Base-by-base conservation (phyloP, 495 filamentous ascomycete species). In the Hyaloscypha variabilis region DNA sequence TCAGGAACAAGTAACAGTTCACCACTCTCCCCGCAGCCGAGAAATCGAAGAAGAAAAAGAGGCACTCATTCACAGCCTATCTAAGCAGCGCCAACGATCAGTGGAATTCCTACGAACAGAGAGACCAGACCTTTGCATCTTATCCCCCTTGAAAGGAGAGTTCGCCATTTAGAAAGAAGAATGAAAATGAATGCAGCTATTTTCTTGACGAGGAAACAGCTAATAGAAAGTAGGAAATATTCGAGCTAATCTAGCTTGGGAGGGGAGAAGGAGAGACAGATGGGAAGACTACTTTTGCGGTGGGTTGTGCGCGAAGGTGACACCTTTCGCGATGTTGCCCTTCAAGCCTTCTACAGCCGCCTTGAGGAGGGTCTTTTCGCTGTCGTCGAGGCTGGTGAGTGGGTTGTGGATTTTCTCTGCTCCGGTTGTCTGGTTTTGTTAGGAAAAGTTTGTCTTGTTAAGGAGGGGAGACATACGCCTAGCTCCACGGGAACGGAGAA, bases 401-500 rank as follows among this genome's bases (percentile, higher is more conserved):
- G 91, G 83, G 82, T 98, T 92, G 72, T 81, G 82, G 71, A 86
- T 91, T 78, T 91, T 95, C 79, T 92, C 88, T 34, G 82, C 92
- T 75, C 95, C 95, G 70, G 85, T 87, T 69, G 87, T 82, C 93
- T 97, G 69, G 24, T 26, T 21, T 28, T 54, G 59, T 66, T 68
- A 68, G 63, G 36, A 63, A 58, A 67, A 28, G n/a, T n/a, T n/a
- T 39, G 56, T 67, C 34, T 26, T 23, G 36, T 29, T 31, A 54
- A 46, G 60, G 21, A 23, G 14, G 21, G 53, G 6, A 13, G 17
- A 83, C 90, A 80, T 91, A 96, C 93, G 71, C 94, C 95, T 63
- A 99, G 92, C 77, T 96, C 90, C 61, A 99, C 86, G 24, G 93
- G 94, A 62, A 94, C 92, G 52, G 95, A 97, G 85, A 99, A 99